Evolutionary conservation across 192 early-diverging fungal species (phyloP).

Genomic region (Coemansia interrupta): DNA sequence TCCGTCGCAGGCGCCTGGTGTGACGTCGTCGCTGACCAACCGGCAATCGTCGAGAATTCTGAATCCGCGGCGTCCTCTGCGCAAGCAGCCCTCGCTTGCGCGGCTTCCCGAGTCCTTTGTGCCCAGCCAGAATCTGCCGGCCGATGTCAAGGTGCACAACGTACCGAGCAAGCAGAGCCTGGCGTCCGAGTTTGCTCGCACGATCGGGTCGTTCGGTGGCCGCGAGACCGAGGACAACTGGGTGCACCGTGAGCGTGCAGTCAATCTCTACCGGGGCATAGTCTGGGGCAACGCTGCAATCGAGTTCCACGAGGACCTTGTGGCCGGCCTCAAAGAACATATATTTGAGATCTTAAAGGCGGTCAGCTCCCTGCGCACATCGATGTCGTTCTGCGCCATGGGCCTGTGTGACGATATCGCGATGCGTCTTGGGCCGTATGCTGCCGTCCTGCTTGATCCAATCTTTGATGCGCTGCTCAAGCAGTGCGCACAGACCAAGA

Average conservation of each 20-base stretch:
- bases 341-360: slow-evolving; percentile 41
- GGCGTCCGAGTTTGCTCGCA: slow-evolving; percentile 32
- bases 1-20: slow-evolving; percentile 10
- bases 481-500: slow-evolving; percentile 49
- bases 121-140: slow-evolving; percentile 25
- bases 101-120: slow-evolving; percentile 23
- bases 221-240: slow-evolving; percentile 50
- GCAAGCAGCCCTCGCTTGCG: slow-evolving; percentile 28
- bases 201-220: slow-evolving; percentile 29
- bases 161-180: slow-evolving; percentile 33
- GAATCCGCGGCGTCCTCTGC: slow-evolving; percentile 19
- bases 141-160: slow-evolving; percentile 31
- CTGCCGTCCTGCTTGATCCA: slow-evolving; percentile 22
- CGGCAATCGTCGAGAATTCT: slow-evolving; percentile 13
- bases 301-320: slow-evolving; percentile 39
- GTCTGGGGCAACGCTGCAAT: slow-evolving; percentile 50
- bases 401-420: slow-evolving; percentile 47
- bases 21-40: slow-evolving; percentile 19
- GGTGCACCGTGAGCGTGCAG: slow-evolving; percentile 43
- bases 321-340: slow-evolving; percentile 24
- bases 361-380: slow-evolving; percentile 44
- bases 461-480: slow-evolving; percentile 36
- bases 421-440: slow-evolving; percentile 41
- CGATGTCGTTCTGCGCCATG: slow-evolving; percentile 39
- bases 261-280: slow-evolving; percentile 41